Percentiles rank a stretch among this genome's conserved stretches.
These are phyloP conservation scores for Stellera chamaejasme DNA, from an alignment of 345 rosid species.

Conservation along the genomic window DNA sequence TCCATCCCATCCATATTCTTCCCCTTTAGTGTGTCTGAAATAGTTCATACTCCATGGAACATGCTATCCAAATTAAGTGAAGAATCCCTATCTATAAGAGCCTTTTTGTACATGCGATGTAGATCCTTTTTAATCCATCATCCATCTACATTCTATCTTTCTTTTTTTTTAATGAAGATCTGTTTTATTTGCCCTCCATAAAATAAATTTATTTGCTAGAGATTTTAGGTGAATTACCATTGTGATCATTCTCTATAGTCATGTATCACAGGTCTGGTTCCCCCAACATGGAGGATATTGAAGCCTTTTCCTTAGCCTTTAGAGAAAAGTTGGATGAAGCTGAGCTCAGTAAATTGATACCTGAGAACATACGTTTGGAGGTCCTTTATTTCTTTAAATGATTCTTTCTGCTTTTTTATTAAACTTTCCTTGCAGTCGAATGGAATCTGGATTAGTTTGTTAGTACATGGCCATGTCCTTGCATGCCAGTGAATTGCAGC, in stretches of 20 bases:
- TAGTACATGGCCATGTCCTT: background rate
- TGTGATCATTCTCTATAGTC: slow-evolving; percentile 14
- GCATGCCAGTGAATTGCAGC: background rate
- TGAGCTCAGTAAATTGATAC: slow-evolving; percentile 53
- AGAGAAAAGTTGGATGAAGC: slow-evolving; percentile 61
- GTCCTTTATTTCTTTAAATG: slow-evolving; percentile 20
- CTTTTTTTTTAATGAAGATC: too few species aligned
- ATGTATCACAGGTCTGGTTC: slow-evolving; percentile 48
- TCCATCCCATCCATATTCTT: too few species aligned
- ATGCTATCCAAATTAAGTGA: too few species aligned
- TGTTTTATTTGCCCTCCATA: background rate
- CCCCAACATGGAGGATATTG: slow-evolving; percentile 69
- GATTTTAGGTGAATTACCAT: too few species aligned
- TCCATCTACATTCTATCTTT: too few species aligned
- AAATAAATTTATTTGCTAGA: too few species aligned
- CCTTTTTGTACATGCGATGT: too few species aligned
- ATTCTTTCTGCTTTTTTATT: background rate
- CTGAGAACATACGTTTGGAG: slow-evolving; percentile 60
- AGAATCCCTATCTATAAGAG: too few species aligned
- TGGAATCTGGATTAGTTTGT: background rate
- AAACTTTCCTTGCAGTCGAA: background rate
- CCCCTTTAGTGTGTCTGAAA: too few species aligned
- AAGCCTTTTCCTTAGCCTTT: slow-evolving; percentile 60
- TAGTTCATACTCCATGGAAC: too few species aligned
- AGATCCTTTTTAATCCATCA: too few species aligned